phyloP scores from a whole-genome alignment of 2,329 filamentous ascomycete species.

The Hypomyces rosellus region DNA sequence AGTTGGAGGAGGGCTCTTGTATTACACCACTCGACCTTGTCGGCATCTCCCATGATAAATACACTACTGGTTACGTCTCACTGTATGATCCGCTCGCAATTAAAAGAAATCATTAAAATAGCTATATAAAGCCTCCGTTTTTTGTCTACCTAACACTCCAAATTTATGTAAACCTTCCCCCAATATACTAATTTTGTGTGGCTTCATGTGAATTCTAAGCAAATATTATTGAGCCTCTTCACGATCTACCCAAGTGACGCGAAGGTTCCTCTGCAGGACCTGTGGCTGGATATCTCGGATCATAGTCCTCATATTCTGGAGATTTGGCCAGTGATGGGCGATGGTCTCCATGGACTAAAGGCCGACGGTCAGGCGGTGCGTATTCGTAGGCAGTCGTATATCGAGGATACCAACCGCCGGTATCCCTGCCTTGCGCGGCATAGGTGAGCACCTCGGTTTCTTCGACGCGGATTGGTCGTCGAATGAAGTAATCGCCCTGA shows the following conservation, averaged over 20 bases:
- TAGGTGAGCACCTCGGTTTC: conserved; percentile 20
- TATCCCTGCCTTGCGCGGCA: conserved; percentile 14
- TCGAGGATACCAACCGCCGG: conserved; percentile 1
- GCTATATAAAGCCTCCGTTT: too few relatives aligned
- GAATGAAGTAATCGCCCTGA: conserved; percentile 41
- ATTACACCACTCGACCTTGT: conserved; percentile 13
- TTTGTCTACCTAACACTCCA: too few relatives aligned
- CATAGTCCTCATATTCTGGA: conserved; percentile 35
- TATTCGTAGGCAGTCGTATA: conserved; percentile 7
- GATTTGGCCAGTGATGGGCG: background rate
- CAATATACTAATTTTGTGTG: too few relatives aligned
- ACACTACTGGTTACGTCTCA: conserved; percentile 1
- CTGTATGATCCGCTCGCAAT: background rate
- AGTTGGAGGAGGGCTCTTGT: conserved; percentile 3
- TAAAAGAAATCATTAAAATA: background rate
- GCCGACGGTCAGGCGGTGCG: background rate
- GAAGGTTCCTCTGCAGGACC: background rate
- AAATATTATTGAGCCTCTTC: too few relatives aligned
- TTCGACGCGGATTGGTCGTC: conserved; percentile 32
- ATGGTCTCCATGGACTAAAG: background rate
- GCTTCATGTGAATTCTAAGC: too few relatives aligned
- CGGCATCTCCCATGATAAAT: conserved; percentile 7
- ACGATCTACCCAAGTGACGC: background rate
- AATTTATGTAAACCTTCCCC: too few relatives aligned
- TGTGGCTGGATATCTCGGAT: conserved; percentile 33